phyloP scores from a whole-genome alignment of 306 rosid genomes.

The Lablab purpureus region DNA sequence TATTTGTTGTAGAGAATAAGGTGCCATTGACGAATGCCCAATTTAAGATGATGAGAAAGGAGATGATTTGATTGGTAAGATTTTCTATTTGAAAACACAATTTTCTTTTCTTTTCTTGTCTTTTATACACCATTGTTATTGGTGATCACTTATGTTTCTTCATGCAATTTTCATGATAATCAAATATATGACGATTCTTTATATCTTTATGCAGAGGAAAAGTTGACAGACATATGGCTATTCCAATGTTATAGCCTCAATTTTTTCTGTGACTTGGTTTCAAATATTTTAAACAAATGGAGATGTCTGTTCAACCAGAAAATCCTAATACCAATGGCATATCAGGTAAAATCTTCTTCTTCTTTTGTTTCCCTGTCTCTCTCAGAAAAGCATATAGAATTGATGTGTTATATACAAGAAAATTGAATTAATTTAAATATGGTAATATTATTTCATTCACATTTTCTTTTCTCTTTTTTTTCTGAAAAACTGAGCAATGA shows the following conservation, averaged over 20 bases:
- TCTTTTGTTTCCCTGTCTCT: neutral
- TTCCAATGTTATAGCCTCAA: conserved; percentile 47
- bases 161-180: conserved; percentile 23
- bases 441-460: neutral
- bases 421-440: neutral
- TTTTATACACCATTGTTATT: neutral
- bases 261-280: conserved; percentile 44
- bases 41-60: conserved; percentile 23
- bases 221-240: conserved; percentile 46
- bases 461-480: neutral
- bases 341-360: conserved; percentile 55
- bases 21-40: conserved; percentile 23
- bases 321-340: conserved; percentile 50
- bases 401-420: neutral
- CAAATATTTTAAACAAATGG: conserved; percentile 52
- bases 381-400: neutral
- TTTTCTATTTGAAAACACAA: conserved; percentile 19
- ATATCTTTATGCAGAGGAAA: conserved; percentile 45
- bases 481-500: neutral
- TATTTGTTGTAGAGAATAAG: conserved; percentile 46
- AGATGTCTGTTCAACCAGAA: conserved; percentile 64
- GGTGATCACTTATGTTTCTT: neutral
- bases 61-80: conserved; percentile 46
- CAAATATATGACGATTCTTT: neutral
- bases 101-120: neutral